Base-by-base conservation (phyloP, 371 early-diverging fungal genomes). In the Quaeritorhiza haematococci region DNA sequence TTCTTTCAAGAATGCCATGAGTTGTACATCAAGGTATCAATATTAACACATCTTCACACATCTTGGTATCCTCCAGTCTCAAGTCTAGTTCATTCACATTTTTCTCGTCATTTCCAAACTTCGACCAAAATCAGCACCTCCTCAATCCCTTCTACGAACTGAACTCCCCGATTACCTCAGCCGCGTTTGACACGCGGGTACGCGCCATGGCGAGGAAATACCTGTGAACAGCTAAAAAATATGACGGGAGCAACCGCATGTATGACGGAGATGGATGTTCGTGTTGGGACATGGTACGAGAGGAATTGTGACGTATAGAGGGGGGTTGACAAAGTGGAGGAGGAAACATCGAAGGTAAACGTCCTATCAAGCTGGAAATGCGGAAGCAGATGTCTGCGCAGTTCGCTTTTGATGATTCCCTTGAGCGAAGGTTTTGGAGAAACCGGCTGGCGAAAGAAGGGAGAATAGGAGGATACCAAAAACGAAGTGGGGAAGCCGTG, bases 1-100 rank as follows among this genome's bases (percentile, higher is more conserved):
- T 96, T 97, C 71, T 94, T 97, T 68, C 79, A 76, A 32, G 98
- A 95, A 41, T 76, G 83, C 41, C 91, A 95, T 59, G 98, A 97
- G 69, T 69, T 90, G 1, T 95, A 91, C 61, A 75, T 94, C 56
- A 94, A 93, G 84, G 92, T 90, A 74, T 23, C 15, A 5, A 13
- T 23, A 24, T 6, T 49, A 5, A 8, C 46, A 28, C 17, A 24
- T 24, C 19, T 33, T 38, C 44, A 55, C 49, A 29, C 15, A 54
- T 38, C 43, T 38, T n/a, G 32, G 13, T 21, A 17, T 1, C n/a
- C 33, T 38, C 10, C 15, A 38, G 6, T 32, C 46, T 17, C 33
- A 17, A 13, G 27, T 38, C 26, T 19, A 10, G 17, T 33, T 55
- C 8, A 28, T 13, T 7, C 51, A 3, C 1, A 5, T 28, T 48